These are phyloP conservation scores for Friedmanniomyces simplex DNA, from an alignment of 495 filamentous ascomycete species.

Conservation along the genomic window DNA sequence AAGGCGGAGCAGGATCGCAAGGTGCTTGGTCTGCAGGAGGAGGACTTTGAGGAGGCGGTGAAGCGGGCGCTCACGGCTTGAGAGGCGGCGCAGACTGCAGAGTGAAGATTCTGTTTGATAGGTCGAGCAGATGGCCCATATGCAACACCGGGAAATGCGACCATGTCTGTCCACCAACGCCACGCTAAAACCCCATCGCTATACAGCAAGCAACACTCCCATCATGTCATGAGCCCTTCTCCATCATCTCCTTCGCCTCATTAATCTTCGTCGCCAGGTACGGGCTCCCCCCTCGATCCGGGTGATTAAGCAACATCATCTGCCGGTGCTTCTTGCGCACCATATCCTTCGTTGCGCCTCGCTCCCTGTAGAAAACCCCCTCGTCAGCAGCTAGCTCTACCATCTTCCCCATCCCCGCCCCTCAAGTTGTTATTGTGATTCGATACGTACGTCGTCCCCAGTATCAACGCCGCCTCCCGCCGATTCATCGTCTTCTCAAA, in stretches of 20 bases:
- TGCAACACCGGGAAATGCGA: neutral
- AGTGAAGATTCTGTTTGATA: neutral
- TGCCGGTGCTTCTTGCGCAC: slow-evolving; percentile 92
- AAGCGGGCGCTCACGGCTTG: neutral
- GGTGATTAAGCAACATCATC: slow-evolving; percentile 96
- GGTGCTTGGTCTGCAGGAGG: slow-evolving; percentile 43
- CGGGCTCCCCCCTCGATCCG: slow-evolving; percentile 91
- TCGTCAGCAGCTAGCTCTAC: slow-evolving; percentile 11
- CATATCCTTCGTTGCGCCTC: slow-evolving; percentile 76
- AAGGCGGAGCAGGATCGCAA: slow-evolving; percentile 37
- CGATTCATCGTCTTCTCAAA: slow-evolving; percentile 92
- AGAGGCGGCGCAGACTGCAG: neutral
- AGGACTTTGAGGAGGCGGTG: slow-evolving; percentile 45
- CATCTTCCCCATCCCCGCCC: neutral
- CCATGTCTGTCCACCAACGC: neutral
- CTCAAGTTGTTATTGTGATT: neutral
- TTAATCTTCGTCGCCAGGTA: slow-evolving; percentile 97
- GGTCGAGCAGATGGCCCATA: neutral
- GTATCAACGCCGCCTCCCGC: slow-evolving; percentile 80
- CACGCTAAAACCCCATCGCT: neutral
- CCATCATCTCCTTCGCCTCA: slow-evolving; percentile 92
- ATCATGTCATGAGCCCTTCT: slow-evolving; percentile 44
- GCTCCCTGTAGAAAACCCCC: slow-evolving; percentile 50
- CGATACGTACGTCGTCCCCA: slow-evolving; percentile 73
- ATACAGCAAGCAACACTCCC: too few relatives aligned